Evolutionary conservation across 2,329 filamentous ascomycete genomes (phyloP), one percentile per base, ranked within the genome.

Genomic region (Botrytis galanthina): DNA sequence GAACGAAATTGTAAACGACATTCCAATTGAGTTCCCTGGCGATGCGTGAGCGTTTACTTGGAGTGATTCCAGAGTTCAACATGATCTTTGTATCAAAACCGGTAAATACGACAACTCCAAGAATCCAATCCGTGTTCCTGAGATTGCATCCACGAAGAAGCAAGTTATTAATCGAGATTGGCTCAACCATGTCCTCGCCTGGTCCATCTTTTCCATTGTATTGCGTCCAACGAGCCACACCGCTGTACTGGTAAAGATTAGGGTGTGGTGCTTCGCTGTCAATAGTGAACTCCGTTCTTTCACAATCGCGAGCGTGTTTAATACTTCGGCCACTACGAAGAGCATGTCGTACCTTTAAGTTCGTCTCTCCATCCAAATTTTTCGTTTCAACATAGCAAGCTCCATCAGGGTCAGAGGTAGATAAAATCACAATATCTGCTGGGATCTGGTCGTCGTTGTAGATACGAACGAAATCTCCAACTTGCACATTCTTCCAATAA

Each of bases 11-110:
- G 87, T 95, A 97, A 75, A 98, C 88, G 82, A 99, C 95, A 82
- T 97, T 97, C 88, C 94, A 97, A 85, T 99, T 99, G 78, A 99
- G 88, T 81, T 97, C 95, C 76, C 94, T 92, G 71, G 95, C 93
- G 79, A 99, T 95, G 77, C 93, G 91, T 54, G 96, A 90, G 75
- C 95, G 92, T 85, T 99, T 99, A 81, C 90, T 97, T 20, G 97
- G 96, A 1, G 96, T 99, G 75, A 95, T 92, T 74, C 96, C 96
- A 42, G 96, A 93, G 81, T 99, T 99, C 85, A 98, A 92, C 96
- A 99, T 99, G 82, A 98, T 98, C 84, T 98, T 99, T 48, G 95
- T 97, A 82, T 99, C 95, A 80, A 95, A 91, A 48, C 96, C 96
- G 22, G 96, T 98, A 83, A 97, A 99, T 29, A 97, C 86, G 68